A percentile compares a stretch with the other conserved stretches of the same genome.
Conservation (phyloP, 1,139 yeast genomes). For the Nakaseomyces bracarensis region DNA sequence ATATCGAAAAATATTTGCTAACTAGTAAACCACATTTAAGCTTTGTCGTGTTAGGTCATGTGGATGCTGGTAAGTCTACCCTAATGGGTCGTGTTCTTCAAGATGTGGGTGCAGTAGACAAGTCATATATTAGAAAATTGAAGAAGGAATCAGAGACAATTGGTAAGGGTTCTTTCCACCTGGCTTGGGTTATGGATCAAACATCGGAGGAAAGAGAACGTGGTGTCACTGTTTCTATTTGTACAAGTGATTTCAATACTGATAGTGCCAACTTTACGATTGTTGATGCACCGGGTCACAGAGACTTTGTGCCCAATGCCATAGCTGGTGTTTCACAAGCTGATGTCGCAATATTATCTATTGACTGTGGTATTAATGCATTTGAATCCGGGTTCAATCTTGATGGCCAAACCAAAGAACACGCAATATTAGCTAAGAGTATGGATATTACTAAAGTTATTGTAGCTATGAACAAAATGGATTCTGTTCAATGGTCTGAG, state of each 20-base stretch:
- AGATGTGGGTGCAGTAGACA: slow-evolving; percentile 75
- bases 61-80: slow-evolving; percentile 96
- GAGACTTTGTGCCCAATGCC: slow-evolving; percentile 97
- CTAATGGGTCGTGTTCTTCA: slow-evolving; percentile 81
- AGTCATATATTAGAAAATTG: slow-evolving; percentile 64
- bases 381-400: slow-evolving; percentile 81
- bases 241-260: slow-evolving; percentile 78
- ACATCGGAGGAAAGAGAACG: slow-evolving; percentile 80
- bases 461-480: slow-evolving; percentile 85
- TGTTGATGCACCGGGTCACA: slow-evolving; percentile 97
- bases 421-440: slow-evolving; percentile 72
- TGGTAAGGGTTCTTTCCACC: slow-evolving; percentile 89
- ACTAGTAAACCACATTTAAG: slow-evolving; percentile 56
- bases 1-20: slow-evolving; percentile 32
- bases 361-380: slow-evolving; percentile 72
- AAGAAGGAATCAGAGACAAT: slow-evolving; percentile 71
- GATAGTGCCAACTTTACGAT: slow-evolving; percentile 60
- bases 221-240: slow-evolving; percentile 92
- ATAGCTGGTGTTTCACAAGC: slow-evolving; percentile 94
- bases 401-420: slow-evolving; percentile 94
- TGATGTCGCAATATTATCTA: slow-evolving; percentile 43
- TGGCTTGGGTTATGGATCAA: slow-evolving; percentile 98
- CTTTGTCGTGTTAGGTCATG: slow-evolving; percentile 90
- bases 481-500: slow-evolving; percentile 60
- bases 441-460: slow-evolving; percentile 71